A percentile compares a stretch with the other conserved stretches of the same genome.
These are phyloP conservation scores for Volvariella surrecta DNA, from an alignment of 1,284 basidiomycete genomes.

Conservation along the genomic window DNA sequence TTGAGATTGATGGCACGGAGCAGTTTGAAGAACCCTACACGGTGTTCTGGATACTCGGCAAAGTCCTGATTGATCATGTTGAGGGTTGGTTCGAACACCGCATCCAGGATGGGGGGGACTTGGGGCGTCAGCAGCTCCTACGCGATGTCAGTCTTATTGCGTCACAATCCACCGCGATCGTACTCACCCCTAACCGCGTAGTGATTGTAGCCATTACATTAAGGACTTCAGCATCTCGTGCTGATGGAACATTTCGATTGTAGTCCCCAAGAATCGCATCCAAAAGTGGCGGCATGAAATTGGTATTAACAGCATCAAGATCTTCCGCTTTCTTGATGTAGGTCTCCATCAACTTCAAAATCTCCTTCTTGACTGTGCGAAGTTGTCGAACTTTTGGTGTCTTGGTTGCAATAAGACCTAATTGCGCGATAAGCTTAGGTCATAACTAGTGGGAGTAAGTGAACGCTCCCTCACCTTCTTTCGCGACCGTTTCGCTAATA, in stretches of 20 bases:
- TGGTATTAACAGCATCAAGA: conserved; percentile 84
- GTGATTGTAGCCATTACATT: conserved; percentile 99
- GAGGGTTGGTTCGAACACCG: conserved; percentile 95
- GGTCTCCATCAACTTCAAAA: conserved; percentile 94
- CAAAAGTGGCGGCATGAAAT: conserved; percentile 91
- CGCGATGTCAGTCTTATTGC: conserved; percentile 8
- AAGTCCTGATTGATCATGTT: conserved; percentile 99
- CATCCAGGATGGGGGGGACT: conserved; percentile 94
- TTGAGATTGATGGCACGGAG: conserved; percentile 88
- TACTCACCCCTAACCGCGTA: conserved; percentile 71
- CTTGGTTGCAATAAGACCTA: conserved; percentile 90
- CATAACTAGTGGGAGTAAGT: not conserved
- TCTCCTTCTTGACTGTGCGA: conserved; percentile 98
- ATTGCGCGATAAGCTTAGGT: conserved; percentile 5
- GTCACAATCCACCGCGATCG: conserved; percentile 1
- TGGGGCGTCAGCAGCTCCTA: conserved; percentile 85
- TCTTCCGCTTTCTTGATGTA: conserved; percentile 98
- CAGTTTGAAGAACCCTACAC: conserved; percentile 96
- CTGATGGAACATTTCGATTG: conserved; percentile 87
- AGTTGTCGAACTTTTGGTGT: conserved; percentile 95
- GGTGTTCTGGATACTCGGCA: conserved; percentile 95
- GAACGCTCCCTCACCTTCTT: conserved; percentile 53
- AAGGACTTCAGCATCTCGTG: conserved; percentile 94
- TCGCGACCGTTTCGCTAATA: conserved; percentile 88
- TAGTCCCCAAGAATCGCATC: conserved; percentile 98